These are phyloP conservation scores for Tagetes erecta DNA, from an alignment of 129 eudicot genomes.

Conservation along the genomic window DNA sequence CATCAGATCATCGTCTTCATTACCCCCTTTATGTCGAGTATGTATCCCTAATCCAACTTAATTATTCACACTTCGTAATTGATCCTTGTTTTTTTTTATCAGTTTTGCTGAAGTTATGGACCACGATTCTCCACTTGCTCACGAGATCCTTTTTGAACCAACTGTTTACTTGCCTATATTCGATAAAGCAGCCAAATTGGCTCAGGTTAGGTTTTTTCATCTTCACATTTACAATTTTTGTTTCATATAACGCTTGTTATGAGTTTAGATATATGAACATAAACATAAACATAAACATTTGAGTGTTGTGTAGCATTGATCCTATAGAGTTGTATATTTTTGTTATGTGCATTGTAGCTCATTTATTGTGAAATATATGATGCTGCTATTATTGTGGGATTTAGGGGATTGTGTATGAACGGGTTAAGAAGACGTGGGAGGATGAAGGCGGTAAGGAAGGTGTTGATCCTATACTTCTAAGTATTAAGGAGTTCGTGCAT, in stretches of 20 bases:
- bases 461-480: constrained; percentile 23
- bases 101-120: constrained; percentile 87
- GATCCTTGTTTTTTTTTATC: constrained; percentile 11
- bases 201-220: constrained; percentile 57
- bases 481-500: constrained; percentile 68
- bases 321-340: too few relatives aligned
- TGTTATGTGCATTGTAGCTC: not conserved
- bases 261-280: not conserved
- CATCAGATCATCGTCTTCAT: constrained; percentile 79
- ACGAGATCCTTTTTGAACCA: constrained; percentile 56
- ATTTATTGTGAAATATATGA: not conserved
- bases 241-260: not conserved
- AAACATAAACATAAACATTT: not conserved
- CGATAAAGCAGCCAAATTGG: constrained; percentile 57
- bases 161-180: constrained; percentile 47
- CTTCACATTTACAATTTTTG: not conserved
- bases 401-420: constrained; percentile 44
- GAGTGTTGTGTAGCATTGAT: not conserved
- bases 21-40: constrained; percentile 84
- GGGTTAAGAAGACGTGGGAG: constrained; percentile 28
- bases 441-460: constrained; percentile 24
- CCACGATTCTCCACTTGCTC: constrained; percentile 52
- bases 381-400: constrained; percentile 11
- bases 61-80: not conserved
- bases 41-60: constrained; percentile 7